Percentiles rank a stretch among this genome's conserved stretches.
Evolutionary conservation across 2,329 filamentous ascomycete species (phyloP).

Genomic region (Fusarium albidum): DNA sequence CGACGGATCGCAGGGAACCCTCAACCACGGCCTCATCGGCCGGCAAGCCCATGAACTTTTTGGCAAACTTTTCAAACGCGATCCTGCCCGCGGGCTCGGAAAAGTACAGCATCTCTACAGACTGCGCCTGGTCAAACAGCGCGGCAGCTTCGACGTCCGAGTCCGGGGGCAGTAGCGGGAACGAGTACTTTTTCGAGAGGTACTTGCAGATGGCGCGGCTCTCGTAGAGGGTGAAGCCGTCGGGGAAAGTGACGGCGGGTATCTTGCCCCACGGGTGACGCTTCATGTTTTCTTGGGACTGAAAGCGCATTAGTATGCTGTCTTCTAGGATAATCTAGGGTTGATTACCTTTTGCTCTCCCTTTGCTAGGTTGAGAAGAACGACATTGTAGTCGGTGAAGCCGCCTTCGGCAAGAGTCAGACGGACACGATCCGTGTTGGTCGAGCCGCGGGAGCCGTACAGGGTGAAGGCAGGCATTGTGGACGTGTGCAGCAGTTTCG

Average conservation of each 20-base stretch:
- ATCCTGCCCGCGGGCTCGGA: slow-evolving; percentile 53
- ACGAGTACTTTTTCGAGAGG: slow-evolving; percentile 54
- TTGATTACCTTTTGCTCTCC: slow-evolving; percentile 52
- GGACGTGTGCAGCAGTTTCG: slow-evolving; percentile 40
- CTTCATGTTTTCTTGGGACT: slow-evolving; percentile 48
- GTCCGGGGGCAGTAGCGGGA: slow-evolving; percentile 50
- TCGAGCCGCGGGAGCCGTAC: slow-evolving; percentile 50
- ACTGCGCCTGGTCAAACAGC: slow-evolving; percentile 54
- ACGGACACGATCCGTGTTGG: slow-evolving; percentile 53
- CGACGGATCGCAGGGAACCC: slow-evolving; percentile 47
- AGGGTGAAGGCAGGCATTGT: slow-evolving; percentile 55
- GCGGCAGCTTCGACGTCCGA: slow-evolving; percentile 51
- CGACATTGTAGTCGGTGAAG: slow-evolving; percentile 52
- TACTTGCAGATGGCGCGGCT: slow-evolving; percentile 58
- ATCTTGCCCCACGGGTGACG: slow-evolving; percentile 54
- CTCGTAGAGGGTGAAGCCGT: slow-evolving; percentile 55
- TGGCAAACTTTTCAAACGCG: slow-evolving; percentile 55
- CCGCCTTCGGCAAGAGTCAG: slow-evolving; percentile 53
- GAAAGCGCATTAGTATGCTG: slow-evolving; percentile 33
- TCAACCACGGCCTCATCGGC: slow-evolving; percentile 51
- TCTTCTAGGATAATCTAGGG: slow-evolving; percentile 11
- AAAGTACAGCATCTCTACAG: slow-evolving; percentile 53
- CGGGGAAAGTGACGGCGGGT: slow-evolving; percentile 48
- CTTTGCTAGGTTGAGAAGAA: slow-evolving; percentile 48
- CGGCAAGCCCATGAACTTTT: slow-evolving; percentile 52